Percentiles rank a stretch among this genome's conserved stretches.
These are phyloP conservation scores for Zasmidium cellare DNA, from an alignment of 2,329 filamentous ascomycete species.

Conservation along the genomic window DNA sequence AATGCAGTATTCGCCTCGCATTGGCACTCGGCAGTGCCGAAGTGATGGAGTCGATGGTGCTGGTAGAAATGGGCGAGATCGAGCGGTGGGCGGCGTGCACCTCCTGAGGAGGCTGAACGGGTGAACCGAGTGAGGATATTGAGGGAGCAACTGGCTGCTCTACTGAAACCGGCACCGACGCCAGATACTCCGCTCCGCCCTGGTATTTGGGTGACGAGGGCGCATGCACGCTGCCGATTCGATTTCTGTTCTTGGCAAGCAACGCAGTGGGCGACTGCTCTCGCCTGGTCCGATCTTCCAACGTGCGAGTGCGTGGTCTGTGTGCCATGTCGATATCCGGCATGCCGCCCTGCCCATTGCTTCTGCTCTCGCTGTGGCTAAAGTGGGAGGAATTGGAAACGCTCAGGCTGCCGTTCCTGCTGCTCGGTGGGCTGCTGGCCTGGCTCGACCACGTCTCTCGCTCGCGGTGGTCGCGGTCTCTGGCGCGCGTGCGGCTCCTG, in stretches of 20 bases:
- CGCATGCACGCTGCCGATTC: slow-evolving; percentile 71
- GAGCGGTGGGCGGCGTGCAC: slow-evolving; percentile 26
- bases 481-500: slow-evolving; percentile 17
- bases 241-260: slow-evolving; percentile 55
- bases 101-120: slow-evolving; percentile 23
- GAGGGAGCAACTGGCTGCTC: slow-evolving; percentile 31
- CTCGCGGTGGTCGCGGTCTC: slow-evolving; percentile 7
- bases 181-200: slow-evolving; percentile 33
- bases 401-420: slow-evolving; percentile 26
- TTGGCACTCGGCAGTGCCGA: slow-evolving; percentile 51
- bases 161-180: slow-evolving; percentile 31
- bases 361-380: slow-evolving; percentile 27
- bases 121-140: slow-evolving; percentile 31
- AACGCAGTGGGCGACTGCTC: slow-evolving; percentile 43
- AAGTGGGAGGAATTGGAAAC: slow-evolving; percentile 19
- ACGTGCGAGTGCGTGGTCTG: slow-evolving; percentile 52
- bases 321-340: slow-evolving; percentile 15
- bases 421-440: slow-evolving; percentile 25
- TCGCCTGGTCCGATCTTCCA: slow-evolving; percentile 46
- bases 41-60: slow-evolving; percentile 30
- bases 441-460: slow-evolving; percentile 4
- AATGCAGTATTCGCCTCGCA: slow-evolving; percentile 63
- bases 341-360: slow-evolving; percentile 27
- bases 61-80: slow-evolving; percentile 32
- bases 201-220: slow-evolving; percentile 56